These are phyloP conservation scores for Lophium mytilinum DNA, from an alignment of 495 filamentous ascomycete species.

Conservation along the genomic window DNA sequence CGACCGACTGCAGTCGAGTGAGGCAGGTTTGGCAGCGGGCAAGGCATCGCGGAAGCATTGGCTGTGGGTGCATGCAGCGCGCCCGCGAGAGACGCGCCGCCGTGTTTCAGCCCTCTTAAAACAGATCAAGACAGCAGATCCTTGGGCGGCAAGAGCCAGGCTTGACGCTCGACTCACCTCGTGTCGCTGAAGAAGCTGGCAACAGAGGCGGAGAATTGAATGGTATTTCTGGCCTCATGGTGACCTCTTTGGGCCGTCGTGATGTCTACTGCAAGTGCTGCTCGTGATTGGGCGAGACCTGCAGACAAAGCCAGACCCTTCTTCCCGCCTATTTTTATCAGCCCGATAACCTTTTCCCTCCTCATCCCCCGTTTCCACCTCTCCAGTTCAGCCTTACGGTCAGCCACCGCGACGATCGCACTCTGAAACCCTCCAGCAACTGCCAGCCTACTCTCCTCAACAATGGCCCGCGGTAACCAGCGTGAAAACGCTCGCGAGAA, in stretches of 20 bases:
- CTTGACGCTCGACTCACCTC: not conserved
- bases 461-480: constrained; percentile 90
- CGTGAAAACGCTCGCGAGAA: constrained; percentile 82
- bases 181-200: no score
- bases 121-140: constrained; percentile 12
- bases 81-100: constrained; percentile 12
- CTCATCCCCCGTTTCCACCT: not conserved
- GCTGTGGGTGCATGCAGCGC: constrained; percentile 10
- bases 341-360: not conserved
- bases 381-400: not conserved
- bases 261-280: no score
- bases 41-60: constrained; percentile 22
- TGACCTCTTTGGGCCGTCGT: no score
- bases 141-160: constrained; percentile 17
- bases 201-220: no score
- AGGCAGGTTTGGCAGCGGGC: constrained; percentile 16
- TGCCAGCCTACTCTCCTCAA: not conserved
- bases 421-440: not conserved
- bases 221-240: no score
- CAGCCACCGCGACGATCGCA: not conserved
- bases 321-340: not conserved
- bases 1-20: constrained; percentile 8
- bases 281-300: no score
- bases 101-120: constrained; percentile 23
- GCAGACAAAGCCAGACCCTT: no score